These are phyloP conservation scores for Ganoderma leucocontextum DNA, from an alignment of 1,284 basidiomycete genomes.

Conservation along the genomic window DNA sequence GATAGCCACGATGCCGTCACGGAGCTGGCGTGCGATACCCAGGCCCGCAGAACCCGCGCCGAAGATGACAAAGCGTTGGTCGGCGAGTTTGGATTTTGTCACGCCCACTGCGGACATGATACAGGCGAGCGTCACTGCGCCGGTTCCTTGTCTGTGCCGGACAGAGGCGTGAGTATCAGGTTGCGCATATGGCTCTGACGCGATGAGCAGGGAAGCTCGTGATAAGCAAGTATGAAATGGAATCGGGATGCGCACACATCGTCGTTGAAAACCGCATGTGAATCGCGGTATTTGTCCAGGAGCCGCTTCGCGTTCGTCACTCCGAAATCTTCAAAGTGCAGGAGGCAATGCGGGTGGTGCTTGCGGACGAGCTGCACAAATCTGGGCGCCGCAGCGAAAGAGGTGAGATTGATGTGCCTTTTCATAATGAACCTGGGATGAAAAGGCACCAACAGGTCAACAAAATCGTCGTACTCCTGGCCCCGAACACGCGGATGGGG, in stretches of 20 bases:
- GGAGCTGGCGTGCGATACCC: slow-evolving; percentile 77
- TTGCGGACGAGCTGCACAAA: slow-evolving; percentile 56
- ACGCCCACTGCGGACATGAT: slow-evolving; percentile 80
- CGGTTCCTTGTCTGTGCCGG: slow-evolving; percentile 77
- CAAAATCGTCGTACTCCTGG: slow-evolving; percentile 70
- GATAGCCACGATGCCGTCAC: slow-evolving; percentile 76
- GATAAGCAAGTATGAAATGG: not conserved
- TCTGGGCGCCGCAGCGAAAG: slow-evolving; percentile 32
- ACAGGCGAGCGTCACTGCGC: slow-evolving; percentile 85
- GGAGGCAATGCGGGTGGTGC: slow-evolving; percentile 55
- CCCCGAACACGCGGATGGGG: slow-evolving; percentile 69
- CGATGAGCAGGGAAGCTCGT: slow-evolving; percentile 11
- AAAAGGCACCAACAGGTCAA: slow-evolving; percentile 61
- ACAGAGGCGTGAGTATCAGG: slow-evolving; percentile 1
- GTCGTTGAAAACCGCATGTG: slow-evolving; percentile 83
- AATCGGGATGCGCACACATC: slow-evolving; percentile 62
- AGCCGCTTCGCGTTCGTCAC: slow-evolving; percentile 79
- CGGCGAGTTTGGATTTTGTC: slow-evolving; percentile 71
- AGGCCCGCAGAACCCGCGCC: slow-evolving; percentile 87
- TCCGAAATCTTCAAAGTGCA: slow-evolving; percentile 85
- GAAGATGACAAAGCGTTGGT: slow-evolving; percentile 82
- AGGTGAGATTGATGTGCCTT: not conserved
- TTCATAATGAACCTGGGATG: not conserved
- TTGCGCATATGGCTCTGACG: not conserved
- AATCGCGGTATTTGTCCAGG: slow-evolving; percentile 71